Percentiles rank a stretch among this genome's conserved stretches.
phyloP scores from a whole-genome alignment of 495 filamentous ascomycete genomes.

The Penicillium pancosmium region DNA sequence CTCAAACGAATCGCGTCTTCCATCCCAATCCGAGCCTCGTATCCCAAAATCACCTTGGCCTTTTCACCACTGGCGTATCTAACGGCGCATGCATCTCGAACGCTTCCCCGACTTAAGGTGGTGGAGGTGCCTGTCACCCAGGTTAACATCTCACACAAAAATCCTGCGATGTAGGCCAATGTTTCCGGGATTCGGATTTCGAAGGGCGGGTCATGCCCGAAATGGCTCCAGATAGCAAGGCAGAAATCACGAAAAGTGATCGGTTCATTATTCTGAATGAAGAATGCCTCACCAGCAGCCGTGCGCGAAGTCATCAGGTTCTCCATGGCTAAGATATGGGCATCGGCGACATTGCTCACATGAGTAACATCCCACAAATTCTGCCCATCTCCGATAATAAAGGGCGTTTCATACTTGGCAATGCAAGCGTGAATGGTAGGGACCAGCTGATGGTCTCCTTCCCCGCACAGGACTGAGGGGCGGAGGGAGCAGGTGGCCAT shows the following conservation, averaged over 20 bases:
- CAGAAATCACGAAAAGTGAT: conserved; percentile 64
- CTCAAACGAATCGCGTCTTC: conserved; percentile 56
- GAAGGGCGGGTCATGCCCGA: conserved; percentile 57
- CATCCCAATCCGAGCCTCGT: conserved; percentile 58
- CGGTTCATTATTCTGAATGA: conserved; percentile 66
- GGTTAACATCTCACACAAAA: conserved; percentile 51
- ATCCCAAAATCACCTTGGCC: conserved; percentile 58
- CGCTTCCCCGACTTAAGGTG: conserved; percentile 59
- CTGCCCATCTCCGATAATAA: conserved; percentile 56
- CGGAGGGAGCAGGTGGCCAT: conserved; percentile 59
- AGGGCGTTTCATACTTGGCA: conserved; percentile 55
- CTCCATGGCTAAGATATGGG: conserved; percentile 63
- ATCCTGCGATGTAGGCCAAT: conserved; percentile 53
- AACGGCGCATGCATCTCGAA: conserved; percentile 55
- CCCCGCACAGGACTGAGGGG: conserved; percentile 60
- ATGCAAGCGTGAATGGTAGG: conserved; percentile 60
- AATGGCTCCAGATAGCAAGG: conserved; percentile 59
- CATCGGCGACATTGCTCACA: conserved; percentile 62
- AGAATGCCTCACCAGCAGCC: conserved; percentile 64
- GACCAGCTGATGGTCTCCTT: conserved; percentile 56
- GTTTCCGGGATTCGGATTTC: conserved; percentile 53
- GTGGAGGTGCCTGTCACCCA: conserved; percentile 52
- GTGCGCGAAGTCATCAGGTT: conserved; percentile 57
- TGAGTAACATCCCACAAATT: conserved; percentile 67
- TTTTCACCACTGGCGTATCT: conserved; percentile 61